A percentile compares a stretch with the other conserved stretches of the same genome.
phyloP scores from a whole-genome alignment of 305 asterid species.

The Rubia peregrina region DNA sequence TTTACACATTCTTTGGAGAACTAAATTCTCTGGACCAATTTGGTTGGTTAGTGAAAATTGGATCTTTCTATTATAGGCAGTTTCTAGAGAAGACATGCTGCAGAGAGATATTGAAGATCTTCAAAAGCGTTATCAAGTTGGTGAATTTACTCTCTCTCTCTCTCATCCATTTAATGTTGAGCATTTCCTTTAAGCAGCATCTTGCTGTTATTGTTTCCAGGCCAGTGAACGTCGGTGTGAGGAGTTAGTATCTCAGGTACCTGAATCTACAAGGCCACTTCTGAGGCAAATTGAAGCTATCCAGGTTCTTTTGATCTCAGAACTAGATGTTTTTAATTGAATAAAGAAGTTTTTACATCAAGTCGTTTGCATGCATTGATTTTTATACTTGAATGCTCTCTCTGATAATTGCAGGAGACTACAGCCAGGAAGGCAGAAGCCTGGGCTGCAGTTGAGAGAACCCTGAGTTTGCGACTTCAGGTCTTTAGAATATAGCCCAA shows the following conservation, averaged over 20 bases:
- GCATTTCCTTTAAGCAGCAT: neutral
- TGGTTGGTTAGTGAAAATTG: neutral
- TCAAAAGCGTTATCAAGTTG: slow-evolving; percentile 78
- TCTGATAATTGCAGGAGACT: slow-evolving; percentile 49
- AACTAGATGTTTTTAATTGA: neutral
- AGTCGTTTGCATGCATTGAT: neutral
- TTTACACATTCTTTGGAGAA: neutral
- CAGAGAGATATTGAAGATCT: slow-evolving; percentile 83
- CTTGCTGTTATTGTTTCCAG: slow-evolving; percentile 26
- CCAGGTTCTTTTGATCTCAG: slow-evolving; percentile 6
- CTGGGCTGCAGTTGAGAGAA: slow-evolving; percentile 85
- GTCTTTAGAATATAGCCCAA: slow-evolving; percentile 31
- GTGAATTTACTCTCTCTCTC: slow-evolving; percentile 9
- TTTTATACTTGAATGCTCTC: neutral
- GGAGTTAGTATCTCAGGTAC: slow-evolving; percentile 56
- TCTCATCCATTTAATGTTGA: neutral
- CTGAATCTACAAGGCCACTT: slow-evolving; percentile 95
- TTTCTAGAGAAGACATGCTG: slow-evolving; percentile 81
- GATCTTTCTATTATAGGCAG: slow-evolving; percentile 48
- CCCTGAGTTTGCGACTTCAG: slow-evolving; percentile 82
- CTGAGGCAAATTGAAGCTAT: slow-evolving; percentile 36
- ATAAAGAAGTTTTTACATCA: neutral
- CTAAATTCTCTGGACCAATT: slow-evolving; percentile 1
- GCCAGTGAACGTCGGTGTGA: slow-evolving; percentile 19
- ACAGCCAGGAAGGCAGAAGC: slow-evolving; percentile 77